These are phyloP conservation scores for Yamadazyma phyllophila DNA, from an alignment of 805 yeast genomes.

Conservation along the genomic window DNA sequence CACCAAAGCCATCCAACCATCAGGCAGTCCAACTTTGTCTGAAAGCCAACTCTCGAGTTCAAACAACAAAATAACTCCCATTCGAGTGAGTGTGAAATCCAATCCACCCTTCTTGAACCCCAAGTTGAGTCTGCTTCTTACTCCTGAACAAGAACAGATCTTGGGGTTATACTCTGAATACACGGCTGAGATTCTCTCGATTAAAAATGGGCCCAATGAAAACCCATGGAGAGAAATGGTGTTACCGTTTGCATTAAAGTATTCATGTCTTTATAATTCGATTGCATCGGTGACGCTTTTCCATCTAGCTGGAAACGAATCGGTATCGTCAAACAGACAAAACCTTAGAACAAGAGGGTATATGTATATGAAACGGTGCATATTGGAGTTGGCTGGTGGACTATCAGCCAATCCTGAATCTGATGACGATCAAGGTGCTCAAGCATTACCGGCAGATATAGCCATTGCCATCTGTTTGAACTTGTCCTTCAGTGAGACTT, in stretches of 20 bases:
- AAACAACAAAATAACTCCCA: background rate
- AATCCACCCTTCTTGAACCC: constrained; percentile 7
- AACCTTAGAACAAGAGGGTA: constrained; percentile 49
- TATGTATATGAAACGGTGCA: constrained; percentile 57
- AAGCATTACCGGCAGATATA: constrained; percentile 54
- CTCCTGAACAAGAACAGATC: constrained; percentile 37
- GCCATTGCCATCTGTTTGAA: constrained; percentile 65
- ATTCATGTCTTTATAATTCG: constrained; percentile 59
- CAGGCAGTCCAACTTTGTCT: too few species aligned
- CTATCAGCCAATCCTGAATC: constrained; percentile 28
- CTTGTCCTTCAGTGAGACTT: constrained; percentile 62
- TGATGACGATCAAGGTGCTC: constrained; percentile 9
- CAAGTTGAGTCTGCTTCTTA: constrained; percentile 12
- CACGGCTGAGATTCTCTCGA: constrained; percentile 52
- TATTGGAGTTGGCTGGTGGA: constrained; percentile 58
- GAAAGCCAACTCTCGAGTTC: too few species aligned
- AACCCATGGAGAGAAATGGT: constrained; percentile 66
- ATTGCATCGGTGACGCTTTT: constrained; percentile 66
- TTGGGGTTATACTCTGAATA: constrained; percentile 33
- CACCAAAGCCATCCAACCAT: background rate
- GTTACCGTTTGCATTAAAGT: constrained; percentile 54
- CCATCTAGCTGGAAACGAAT: constrained; percentile 42
- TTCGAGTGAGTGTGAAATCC: constrained; percentile 7
- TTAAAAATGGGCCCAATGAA: constrained; percentile 61
- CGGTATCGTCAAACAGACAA: constrained; percentile 43